Base-by-base conservation (phyloP, 2,329 filamentous ascomycete genomes). In the Ascochyta clinopodiicola region DNA sequence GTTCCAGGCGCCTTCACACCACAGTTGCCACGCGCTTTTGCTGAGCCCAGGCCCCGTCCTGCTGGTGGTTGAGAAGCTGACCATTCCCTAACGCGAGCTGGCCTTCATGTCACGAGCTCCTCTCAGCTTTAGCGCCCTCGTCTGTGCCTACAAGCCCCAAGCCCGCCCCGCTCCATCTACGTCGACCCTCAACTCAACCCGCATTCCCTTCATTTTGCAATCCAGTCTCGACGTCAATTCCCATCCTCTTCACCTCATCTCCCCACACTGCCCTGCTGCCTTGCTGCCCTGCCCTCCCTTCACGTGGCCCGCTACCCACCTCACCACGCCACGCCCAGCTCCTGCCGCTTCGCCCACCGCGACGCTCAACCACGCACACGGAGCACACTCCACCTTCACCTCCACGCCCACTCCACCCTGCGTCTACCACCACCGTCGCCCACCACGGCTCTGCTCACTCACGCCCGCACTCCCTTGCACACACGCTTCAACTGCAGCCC, bases 391-490 rank as follows among this genome's bases (percentile, higher is more conserved):
- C 62, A 63, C 58, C 52, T 54, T 56, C 60, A 34, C 31, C 31
- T 34, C 31, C 31, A 56, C 66, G 57, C 59, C 56, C 32, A 56
- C 66, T 60, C 60, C 56, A 57, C 46, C 52, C 40, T 46, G 42
- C 52, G 37, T 56, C 64, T 57, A 55, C 61, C 49, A 35, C 45
- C 44, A 40, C 48, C 40, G 42, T 45, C 44, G 55, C 81, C 82
- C 83, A 85, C 76, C 74, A 85, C 84, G 82, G 81, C 81, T 79
- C 77, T 77, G 71, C 77, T 76, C 74, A 72, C 70, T 68, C 68
- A 70, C 63, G 67, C 73, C 57, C 64, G 68, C 58, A 69, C 67
- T 68, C 77, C 72, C 67, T 70, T 74, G 63, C 78, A 77, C 69
- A 76, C 76, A 62, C 76, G 80, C 60, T 77, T 81, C 70, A 79